Conservation (phyloP, 768 basidiomycete species). For the Tylopilus cervinicoccineus region DNA sequence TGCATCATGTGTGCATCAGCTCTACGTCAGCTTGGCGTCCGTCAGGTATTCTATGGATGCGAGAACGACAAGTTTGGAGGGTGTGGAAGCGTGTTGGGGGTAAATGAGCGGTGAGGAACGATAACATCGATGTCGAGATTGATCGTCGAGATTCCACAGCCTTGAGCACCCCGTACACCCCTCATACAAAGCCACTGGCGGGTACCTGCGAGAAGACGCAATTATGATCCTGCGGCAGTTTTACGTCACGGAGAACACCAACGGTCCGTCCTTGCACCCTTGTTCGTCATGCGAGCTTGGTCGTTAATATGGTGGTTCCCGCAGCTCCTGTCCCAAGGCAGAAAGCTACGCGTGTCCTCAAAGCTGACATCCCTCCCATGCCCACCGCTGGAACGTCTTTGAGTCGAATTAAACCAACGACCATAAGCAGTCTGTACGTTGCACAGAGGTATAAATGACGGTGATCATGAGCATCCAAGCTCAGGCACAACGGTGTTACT, state of each 20-base stretch:
- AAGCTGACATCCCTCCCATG: constrained; percentile 60
- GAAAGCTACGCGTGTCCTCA: constrained; percentile 80
- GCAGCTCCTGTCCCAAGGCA: constrained; percentile 88
- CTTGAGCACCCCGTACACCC: constrained; percentile 71
- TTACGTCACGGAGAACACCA: constrained; percentile 90
- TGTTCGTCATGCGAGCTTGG: constrained; percentile 6
- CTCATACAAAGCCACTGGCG: constrained; percentile 69
- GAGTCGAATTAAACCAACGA: background rate
- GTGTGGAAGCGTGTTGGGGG: constrained; percentile 89
- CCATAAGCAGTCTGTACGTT: background rate
- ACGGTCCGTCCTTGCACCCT: constrained; percentile 52
- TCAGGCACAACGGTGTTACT: background rate
- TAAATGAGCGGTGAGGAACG: constrained; percentile 66
- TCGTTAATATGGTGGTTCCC: constrained; percentile 8
- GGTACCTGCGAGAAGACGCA: constrained; percentile 76
- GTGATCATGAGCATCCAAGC: background rate
- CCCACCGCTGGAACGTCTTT: constrained; percentile 3
- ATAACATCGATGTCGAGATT: background rate
- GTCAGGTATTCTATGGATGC: constrained; percentile 88
- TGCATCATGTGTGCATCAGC: constrained; percentile 99
- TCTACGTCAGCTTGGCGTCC: constrained; percentile 88
- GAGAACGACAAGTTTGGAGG: constrained; percentile 96
- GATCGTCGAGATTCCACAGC: constrained; percentile 35
- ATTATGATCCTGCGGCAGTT: constrained; percentile 85
- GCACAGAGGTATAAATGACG: no score